A percentile compares a stretch with the other conserved stretches of the same genome.
These are phyloP conservation scores for Penicillium robsamsonii DNA, from an alignment of 495 filamentous ascomycete genomes.

Conservation along the genomic window DNA sequence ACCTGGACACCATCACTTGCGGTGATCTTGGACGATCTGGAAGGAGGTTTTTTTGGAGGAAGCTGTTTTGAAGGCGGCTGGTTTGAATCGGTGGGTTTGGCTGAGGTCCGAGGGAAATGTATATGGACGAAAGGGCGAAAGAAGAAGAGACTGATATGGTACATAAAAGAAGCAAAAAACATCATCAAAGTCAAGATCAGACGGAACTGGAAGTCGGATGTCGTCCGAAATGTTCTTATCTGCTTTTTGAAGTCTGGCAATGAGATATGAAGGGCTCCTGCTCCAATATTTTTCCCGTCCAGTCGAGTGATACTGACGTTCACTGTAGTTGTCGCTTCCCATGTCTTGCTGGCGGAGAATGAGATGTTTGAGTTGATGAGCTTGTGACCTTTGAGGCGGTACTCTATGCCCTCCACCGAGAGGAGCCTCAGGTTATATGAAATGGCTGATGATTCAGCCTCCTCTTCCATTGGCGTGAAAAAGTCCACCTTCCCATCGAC, in stretches of 20 bases:
- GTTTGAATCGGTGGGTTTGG: not conserved
- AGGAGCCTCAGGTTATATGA: conserved; percentile 61
- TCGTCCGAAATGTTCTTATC: conserved; percentile 50
- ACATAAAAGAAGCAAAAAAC: conserved; percentile 52
- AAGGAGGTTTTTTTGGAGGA: too few species aligned
- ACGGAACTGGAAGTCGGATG: not conserved
- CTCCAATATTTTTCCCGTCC: conserved; percentile 49
- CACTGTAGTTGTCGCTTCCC: conserved; percentile 62
- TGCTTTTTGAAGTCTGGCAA: conserved; percentile 55
- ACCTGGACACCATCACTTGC: not conserved
- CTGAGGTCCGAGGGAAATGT: conserved; percentile 5
- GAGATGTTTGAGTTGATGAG: conserved; percentile 58
- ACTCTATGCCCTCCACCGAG: conserved; percentile 46
- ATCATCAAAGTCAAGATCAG: conserved; percentile 3
- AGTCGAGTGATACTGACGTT: conserved; percentile 50
- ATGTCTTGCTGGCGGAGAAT: conserved; percentile 51
- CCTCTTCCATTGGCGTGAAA: conserved; percentile 47
- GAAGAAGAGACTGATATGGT: conserved; percentile 53
- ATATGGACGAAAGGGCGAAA: conserved; percentile 49
- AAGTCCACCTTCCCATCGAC: conserved; percentile 40
- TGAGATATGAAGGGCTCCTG: conserved; percentile 59
- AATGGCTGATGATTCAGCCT: conserved; percentile 56
- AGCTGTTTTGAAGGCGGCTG: not conserved
- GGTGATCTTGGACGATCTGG: not conserved
- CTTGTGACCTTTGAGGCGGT: conserved; percentile 62